Conservation (phyloP, 2,329 filamentous ascomycete genomes). For the Verticillium zaregamsianum region DNA sequence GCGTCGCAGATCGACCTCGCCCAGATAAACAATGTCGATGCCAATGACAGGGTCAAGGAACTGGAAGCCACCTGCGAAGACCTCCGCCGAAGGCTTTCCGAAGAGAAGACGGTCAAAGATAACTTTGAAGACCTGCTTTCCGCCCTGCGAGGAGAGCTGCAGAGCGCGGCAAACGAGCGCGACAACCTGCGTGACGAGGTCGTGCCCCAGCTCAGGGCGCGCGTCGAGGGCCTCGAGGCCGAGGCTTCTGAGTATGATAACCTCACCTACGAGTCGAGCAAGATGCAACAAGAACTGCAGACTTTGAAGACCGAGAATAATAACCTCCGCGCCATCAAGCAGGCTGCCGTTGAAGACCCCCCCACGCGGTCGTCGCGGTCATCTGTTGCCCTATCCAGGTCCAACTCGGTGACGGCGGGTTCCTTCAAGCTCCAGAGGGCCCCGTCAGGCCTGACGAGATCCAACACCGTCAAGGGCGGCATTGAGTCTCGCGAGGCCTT, state of each 20-base stretch:
- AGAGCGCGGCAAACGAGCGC: slow-evolving; percentile 78
- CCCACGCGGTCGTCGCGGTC: slow-evolving; percentile 9
- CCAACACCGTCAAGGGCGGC: slow-evolving; percentile 48
- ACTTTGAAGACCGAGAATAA: slow-evolving; percentile 64
- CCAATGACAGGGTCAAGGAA: slow-evolving; percentile 63
- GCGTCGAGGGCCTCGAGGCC: slow-evolving; percentile 72
- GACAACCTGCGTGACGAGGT: slow-evolving; percentile 90
- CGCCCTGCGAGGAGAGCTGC: slow-evolving; percentile 77
- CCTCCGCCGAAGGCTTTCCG: slow-evolving; percentile 71
- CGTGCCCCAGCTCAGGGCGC: slow-evolving; percentile 71
- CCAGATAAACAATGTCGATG: slow-evolving; percentile 52
- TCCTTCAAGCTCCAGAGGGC: slow-evolving; percentile 33
- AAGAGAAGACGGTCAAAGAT: slow-evolving; percentile 83
- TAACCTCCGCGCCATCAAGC: slow-evolving; percentile 43
- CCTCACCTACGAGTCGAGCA: slow-evolving; percentile 73
- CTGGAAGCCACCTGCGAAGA: slow-evolving; percentile 80
- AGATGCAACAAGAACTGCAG: slow-evolving; percentile 83
- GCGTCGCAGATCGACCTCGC: slow-evolving; percentile 59
- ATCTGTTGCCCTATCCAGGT: slow-evolving; percentile 53
- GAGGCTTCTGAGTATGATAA: slow-evolving; percentile 70
- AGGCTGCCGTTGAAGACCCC: slow-evolving; percentile 7
- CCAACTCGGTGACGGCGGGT: slow-evolving; percentile 62
- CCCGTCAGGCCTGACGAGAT: slow-evolving; percentile 49
- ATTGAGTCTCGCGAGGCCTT: slow-evolving; percentile 62
- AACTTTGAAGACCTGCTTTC: slow-evolving; percentile 91